Base-by-base conservation (phyloP, 257 asterid species). In the Avicennia marina region DNA sequence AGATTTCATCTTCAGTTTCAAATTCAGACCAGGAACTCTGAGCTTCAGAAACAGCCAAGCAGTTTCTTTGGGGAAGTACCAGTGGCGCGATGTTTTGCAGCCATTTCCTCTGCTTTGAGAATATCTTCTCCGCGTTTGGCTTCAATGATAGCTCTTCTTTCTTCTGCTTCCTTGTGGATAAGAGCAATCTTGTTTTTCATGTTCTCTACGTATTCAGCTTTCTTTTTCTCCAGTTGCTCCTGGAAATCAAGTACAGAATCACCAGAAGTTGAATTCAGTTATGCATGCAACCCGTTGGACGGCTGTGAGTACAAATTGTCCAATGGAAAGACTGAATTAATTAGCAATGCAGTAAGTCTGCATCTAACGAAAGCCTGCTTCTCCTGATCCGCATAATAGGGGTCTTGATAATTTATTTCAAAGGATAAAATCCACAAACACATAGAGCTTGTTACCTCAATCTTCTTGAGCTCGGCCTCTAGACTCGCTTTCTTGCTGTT, bases 41-140 rank as follows among this genome's bases (percentile, higher is more conserved):
- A 66, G 68, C 56, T 63, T 84, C 81, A 83, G 61, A 90, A 90
- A 20, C 79, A 64, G 54, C 96, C 94, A 6, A 85, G 87, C 11
- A 87, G 59, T 48, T 87, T 90, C 86, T 83, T 87, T 1, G 98
- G 98, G 47, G 73, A 77, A 48, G 91, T 84, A 29, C 98, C 98
- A 0, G 96, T 90, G 64, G 98, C 96, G 0, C 91, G 81, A 31
- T 79, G 80, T 64, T 87, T 90, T 20, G 95, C 98, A 1, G 98
- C 90, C 6, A 6, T 22, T 72, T 90, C 98, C 81, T 87, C 98
- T 25, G 95, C 98, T 68, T 87, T 87, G 51, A 90, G 89, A 61
- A 87, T 71, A 53, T 85, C 96, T 78, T 90, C 98, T 3, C 96
- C 96, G 4, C 89, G 82, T 70, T 70, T 78, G 15, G 89, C 95